Percentiles rank a stretch among this genome's conserved stretches.
Evolutionary conservation across 495 filamentous ascomycete genomes (phyloP).

Genomic region (Gamarada debralockiae): DNA sequence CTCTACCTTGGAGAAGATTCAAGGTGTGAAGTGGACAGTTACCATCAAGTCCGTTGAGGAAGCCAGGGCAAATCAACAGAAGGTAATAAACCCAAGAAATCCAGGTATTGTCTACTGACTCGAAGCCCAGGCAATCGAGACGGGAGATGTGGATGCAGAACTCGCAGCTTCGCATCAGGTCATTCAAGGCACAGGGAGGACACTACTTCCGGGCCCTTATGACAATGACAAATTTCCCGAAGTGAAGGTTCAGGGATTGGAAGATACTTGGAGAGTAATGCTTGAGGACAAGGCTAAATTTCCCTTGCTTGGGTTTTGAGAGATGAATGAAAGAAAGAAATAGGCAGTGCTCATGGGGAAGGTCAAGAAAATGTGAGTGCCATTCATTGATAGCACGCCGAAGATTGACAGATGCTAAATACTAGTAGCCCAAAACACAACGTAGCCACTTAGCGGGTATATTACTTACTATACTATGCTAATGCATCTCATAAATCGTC

Average conservation of each 20-base stretch:
- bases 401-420: no score
- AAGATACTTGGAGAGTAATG: background rate
- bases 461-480: no score
- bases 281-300: background rate
- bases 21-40: background rate
- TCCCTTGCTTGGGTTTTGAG: background rate
- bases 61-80: background rate
- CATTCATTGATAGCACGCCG: no score
- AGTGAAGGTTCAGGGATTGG: background rate
- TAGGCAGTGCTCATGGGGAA: no score
- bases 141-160: background rate
- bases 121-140: background rate
- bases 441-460: no score
- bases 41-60: background rate
- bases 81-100: background rate
- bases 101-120: no score
- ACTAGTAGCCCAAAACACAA: no score
- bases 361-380: no score
- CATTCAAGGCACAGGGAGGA: slow-evolving; percentile 5
- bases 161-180: slow-evolving; percentile 6
- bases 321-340: background rate
- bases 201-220: slow-evolving; percentile 1
- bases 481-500: no score
- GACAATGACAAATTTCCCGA: slow-evolving; percentile 7
- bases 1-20: background rate